These are phyloP conservation scores for Papiliotrema flavescens DNA, from an alignment of 1,284 basidiomycete genomes.

Conservation along the genomic window DNA sequence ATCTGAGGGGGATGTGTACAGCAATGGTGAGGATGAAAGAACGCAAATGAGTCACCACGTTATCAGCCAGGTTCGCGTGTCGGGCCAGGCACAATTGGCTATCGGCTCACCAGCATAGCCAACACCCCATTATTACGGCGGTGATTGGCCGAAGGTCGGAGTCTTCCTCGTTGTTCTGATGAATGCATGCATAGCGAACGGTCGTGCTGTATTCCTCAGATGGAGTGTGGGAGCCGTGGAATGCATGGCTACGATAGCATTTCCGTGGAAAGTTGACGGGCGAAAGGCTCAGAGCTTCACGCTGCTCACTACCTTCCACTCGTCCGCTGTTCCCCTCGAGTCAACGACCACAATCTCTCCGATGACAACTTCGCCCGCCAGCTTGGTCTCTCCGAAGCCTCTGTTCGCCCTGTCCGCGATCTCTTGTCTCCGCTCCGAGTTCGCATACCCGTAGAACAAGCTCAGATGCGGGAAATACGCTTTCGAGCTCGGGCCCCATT, in stretches of 20 bases:
- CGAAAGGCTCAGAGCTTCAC: slow-evolving; percentile 6
- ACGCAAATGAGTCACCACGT: too few species aligned
- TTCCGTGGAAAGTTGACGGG: too few species aligned
- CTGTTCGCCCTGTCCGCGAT: slow-evolving; percentile 11
- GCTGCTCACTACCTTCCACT: slow-evolving; percentile 16
- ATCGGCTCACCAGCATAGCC: too few species aligned
- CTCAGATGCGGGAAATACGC: slow-evolving; percentile 39
- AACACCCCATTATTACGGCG: too few species aligned
- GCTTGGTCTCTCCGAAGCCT: neutral
- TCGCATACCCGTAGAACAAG: slow-evolving; percentile 33
- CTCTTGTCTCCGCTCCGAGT: slow-evolving; percentile 15
- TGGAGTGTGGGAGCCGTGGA: too few species aligned
- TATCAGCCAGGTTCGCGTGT: too few species aligned
- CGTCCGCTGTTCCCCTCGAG: slow-evolving; percentile 8
- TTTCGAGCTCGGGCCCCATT: slow-evolving; percentile 2
- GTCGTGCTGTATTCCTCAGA: too few species aligned
- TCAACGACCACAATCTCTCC: slow-evolving; percentile 14
- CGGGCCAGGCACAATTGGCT: too few species aligned
- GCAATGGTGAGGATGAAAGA: too few species aligned
- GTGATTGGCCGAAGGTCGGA: neutral
- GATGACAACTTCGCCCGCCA: slow-evolving; percentile 1
- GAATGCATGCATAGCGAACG: too few species aligned
- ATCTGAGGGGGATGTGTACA: too few species aligned
- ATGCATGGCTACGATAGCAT: too few species aligned
- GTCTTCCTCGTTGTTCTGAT: neutral